Evolutionary conservation across 345 rosid species (phyloP).

Genomic region (Viola odorata): DNA sequence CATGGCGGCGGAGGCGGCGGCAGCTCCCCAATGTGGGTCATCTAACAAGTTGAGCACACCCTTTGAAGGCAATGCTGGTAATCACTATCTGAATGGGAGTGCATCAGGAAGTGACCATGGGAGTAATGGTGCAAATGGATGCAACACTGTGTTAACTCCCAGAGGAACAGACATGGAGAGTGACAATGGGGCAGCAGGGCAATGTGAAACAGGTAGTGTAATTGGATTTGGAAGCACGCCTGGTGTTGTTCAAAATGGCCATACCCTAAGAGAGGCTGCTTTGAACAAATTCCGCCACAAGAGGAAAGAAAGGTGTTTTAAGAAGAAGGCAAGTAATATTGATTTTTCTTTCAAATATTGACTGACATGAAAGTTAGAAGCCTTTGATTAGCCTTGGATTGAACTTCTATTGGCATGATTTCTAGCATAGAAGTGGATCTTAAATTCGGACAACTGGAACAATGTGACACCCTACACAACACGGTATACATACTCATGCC

Average conservation of each 20-base stretch:
- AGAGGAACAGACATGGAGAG: conserved; percentile 26
- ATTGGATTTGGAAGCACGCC: conserved; percentile 21
- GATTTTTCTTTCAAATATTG: too few species aligned
- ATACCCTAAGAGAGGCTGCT: conserved; percentile 50
- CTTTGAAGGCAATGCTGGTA: conserved; percentile 22
- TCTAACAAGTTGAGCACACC: conserved; percentile 18
- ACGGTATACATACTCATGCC: too few species aligned
- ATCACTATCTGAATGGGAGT: conserved; percentile 33
- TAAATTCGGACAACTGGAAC: neutral
- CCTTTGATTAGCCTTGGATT: neutral
- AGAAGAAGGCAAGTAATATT: conserved; percentile 39
- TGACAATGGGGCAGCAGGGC: conserved; percentile 20
- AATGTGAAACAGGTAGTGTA: conserved; percentile 13
- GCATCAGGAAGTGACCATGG: conserved; percentile 45
- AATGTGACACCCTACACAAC: neutral
- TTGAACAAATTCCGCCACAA: conserved; percentile 53
- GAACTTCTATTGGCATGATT: neutral
- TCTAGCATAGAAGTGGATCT: neutral
- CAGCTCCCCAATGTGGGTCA: conserved; percentile 31
- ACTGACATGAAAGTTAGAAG: neutral
- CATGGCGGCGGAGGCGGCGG: conserved; percentile 6
- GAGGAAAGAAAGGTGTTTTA: conserved; percentile 57
- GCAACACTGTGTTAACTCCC: conserved; percentile 24
- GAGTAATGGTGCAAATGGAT: conserved; percentile 38
- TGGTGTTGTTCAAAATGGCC: conserved; percentile 15